phyloP scores from a whole-genome alignment of 2,329 filamentous ascomycete genomes.

The Colletotrichum musicola region DNA sequence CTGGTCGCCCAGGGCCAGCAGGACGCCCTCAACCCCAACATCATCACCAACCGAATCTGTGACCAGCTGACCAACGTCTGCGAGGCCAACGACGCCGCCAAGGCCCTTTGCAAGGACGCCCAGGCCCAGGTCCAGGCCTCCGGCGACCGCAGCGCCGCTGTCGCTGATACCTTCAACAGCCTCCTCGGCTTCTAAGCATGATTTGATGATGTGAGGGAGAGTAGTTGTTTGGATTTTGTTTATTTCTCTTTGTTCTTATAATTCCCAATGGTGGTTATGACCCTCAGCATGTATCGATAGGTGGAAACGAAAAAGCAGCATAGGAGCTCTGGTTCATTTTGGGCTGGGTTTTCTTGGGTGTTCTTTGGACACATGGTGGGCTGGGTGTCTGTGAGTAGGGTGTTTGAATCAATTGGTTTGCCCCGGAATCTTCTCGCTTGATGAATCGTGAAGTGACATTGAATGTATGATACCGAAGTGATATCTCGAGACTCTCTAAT shows the following conservation, averaged over 20 bases:
- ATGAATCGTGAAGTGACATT: neutral
- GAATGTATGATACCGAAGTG: neutral
- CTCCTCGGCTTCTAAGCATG: conserved; percentile 52
- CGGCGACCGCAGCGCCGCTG: conserved; percentile 61
- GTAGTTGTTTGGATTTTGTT: neutral
- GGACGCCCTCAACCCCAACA: conserved; percentile 72
- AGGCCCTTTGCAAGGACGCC: conserved; percentile 60
- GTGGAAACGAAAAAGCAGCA: conserved; percentile 1
- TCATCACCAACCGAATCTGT: conserved; percentile 73
- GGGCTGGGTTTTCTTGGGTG: conserved; percentile 22
- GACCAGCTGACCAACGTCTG: conserved; percentile 72
- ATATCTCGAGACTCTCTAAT: neutral
- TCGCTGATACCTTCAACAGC: conserved; percentile 62
- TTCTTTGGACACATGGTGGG: conserved; percentile 15
- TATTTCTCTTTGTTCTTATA: conserved; percentile 20
- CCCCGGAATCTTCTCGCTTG: neutral
- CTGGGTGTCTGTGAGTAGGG: conserved; percentile 32
- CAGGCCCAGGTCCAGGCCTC: conserved; percentile 63
- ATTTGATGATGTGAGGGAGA: neutral
- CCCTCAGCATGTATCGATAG: conserved; percentile 18
- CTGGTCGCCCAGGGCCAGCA: conserved; percentile 67
- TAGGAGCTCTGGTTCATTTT: conserved; percentile 8
- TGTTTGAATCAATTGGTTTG: conserved; percentile 37
- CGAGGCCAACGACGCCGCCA: conserved; percentile 67
- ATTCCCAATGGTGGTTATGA: conserved; percentile 9